A percentile compares a stretch with the other conserved stretches of the same genome.
Conservation (phyloP, 148 eudicot genomes). For the Talinum fruticosum region DNA sequence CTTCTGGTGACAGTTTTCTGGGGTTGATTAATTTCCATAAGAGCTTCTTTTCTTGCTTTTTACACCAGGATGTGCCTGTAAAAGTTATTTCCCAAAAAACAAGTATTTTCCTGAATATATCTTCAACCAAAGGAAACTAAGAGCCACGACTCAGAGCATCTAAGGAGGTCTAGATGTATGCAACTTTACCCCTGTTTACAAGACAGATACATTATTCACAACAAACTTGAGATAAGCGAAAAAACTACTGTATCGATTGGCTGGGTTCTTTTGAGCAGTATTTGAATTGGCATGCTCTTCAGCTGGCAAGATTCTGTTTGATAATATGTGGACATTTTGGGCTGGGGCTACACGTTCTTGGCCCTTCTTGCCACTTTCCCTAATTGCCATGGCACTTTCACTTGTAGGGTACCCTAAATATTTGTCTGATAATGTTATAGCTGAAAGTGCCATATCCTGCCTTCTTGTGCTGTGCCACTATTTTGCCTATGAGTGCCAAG, state of each 20-base stretch:
- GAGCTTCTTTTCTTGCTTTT: constrained; percentile 64
- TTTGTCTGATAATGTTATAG: constrained; percentile 18
- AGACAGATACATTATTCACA: background rate
- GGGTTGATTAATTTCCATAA: constrained; percentile 60
- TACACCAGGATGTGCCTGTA: constrained; percentile 63
- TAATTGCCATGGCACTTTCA: constrained; percentile 15
- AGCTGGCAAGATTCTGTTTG: constrained; percentile 18
- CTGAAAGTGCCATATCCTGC: constrained; percentile 7
- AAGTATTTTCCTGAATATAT: too few species aligned
- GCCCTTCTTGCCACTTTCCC: background rate
- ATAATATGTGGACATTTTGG: background rate
- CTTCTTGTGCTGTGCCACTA: background rate
- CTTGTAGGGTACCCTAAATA: constrained; percentile 20
- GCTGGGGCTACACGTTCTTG: background rate
- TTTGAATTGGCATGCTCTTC: constrained; percentile 3
- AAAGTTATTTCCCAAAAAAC: background rate
- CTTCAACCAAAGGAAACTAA: background rate
- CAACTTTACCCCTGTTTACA: too few species aligned
- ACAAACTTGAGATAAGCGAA: background rate
- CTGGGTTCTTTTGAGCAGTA: background rate
- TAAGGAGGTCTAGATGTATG: too few species aligned
- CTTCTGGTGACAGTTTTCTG: constrained; percentile 76
- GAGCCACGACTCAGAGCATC: too few species aligned
- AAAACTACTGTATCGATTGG: background rate
- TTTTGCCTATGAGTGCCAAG: background rate